Percentiles rank a stretch among this genome's conserved stretches.
Conservation (phyloP, 2,329 filamentous ascomycete species). For the Colletotrichum karsti region DNA sequence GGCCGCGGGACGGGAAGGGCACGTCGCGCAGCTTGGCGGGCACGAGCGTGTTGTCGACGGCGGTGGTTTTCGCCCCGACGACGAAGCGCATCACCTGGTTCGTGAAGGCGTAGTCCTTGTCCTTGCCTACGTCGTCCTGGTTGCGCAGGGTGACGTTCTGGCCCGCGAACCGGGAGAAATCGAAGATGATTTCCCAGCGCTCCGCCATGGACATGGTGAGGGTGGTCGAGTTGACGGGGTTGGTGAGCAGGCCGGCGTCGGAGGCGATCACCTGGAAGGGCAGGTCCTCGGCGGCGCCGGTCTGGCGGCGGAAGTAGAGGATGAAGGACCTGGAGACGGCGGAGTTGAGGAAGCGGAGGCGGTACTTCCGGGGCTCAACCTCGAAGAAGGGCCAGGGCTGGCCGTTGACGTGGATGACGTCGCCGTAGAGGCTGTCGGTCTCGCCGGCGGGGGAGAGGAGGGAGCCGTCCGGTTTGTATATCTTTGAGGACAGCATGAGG, state of each 20-base stretch:
- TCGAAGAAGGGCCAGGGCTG: constrained; percentile 66
- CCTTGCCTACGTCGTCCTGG: constrained; percentile 45
- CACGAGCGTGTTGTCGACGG: constrained; percentile 45
- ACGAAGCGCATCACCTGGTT: constrained; percentile 62
- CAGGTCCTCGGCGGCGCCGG: constrained; percentile 40
- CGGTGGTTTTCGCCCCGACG: constrained; percentile 44
- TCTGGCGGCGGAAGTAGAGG: constrained; percentile 52
- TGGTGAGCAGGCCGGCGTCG: constrained; percentile 59
- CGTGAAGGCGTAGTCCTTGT: constrained; percentile 59
- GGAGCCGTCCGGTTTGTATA: constrained; percentile 59
- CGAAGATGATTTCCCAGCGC: constrained; percentile 65
- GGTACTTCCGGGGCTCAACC: constrained; percentile 69
- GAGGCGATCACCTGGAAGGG: constrained; percentile 63
- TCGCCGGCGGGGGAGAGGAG: constrained; percentile 55
- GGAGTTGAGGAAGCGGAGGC: constrained; percentile 62
- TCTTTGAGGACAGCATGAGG: constrained; percentile 57
- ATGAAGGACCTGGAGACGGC: constrained; percentile 56
- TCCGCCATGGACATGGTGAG: constrained; percentile 62
- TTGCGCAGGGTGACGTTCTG: constrained; percentile 53
- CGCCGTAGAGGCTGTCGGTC: constrained; percentile 59
- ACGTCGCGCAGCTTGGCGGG: constrained; percentile 45
- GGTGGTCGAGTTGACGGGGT: constrained; percentile 50
- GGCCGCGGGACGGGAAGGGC: constrained; percentile 45
- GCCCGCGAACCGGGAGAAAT: constrained; percentile 58
- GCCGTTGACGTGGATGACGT: constrained; percentile 66